Base-by-base conservation (phyloP, 2,329 filamentous ascomycete species). In the Zymoseptoria ardabiliae region DNA sequence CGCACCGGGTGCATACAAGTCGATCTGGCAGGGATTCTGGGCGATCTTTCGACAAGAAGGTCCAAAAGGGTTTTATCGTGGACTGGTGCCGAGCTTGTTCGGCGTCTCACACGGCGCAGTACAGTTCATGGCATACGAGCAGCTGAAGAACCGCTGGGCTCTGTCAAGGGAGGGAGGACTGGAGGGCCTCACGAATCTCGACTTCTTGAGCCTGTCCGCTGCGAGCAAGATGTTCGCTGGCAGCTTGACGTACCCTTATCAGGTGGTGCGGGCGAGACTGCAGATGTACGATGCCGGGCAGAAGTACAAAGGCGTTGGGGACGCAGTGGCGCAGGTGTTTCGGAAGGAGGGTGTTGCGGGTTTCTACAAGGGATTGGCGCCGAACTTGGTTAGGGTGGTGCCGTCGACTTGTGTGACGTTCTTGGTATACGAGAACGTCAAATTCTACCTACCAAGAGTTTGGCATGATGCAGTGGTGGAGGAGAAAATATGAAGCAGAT, bases 381-480 rank as follows among this genome's bases (percentile, higher is more conserved):
- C 93, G 0, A 96, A 93, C 65, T 82, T 96, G n/a, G 79, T 96
- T 56, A 84, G 94, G 62, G 94, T 97, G 25, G 80, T 99, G 74
- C 94, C 94, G 3, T 92, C 91, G 30, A 97, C 94, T 3, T 96
- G 94, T 84, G 90, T 97, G 57, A 97, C 93, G 1, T 97, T 99
- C 72, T 75, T 99, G 68, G 92, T 97, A 22, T 97, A 97, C 75
- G 94, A 99, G 78, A 97, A 97, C 74, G 87, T 88, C 61, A 91
- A 88, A 76, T 85, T 83, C 65, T 87, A 90, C 71, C 72, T 95
- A 41, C 78, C 79, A 4, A 71, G 72, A 53, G 65, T 77, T 28
- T 66, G 64, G 62, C 20, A 28, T 53, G 22, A 28, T n/a, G 2
- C 17, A 1, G 22, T 21, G n/a, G 50, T 6, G 35, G 35, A 7